phyloP scores from a whole-genome alignment of 352 stramenopile genomes.

The Phytophthora chlamydospora region DNA sequence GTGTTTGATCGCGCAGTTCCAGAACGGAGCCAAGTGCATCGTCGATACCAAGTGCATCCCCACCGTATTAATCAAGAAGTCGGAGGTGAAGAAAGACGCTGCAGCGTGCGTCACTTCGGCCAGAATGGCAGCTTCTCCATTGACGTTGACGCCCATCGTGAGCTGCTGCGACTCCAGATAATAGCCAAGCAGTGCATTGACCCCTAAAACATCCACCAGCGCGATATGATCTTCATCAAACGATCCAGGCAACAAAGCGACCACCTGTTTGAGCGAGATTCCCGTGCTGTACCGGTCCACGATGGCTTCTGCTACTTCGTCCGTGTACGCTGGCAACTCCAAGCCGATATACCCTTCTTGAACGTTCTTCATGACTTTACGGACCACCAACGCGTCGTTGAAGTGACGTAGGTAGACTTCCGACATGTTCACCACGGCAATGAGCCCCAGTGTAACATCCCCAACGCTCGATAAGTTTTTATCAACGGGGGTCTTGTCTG shows the following conservation, averaged over 20 bases:
- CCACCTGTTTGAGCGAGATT: conserved; percentile 29
- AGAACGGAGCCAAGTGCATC: conserved; percentile 48
- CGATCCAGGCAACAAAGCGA: conserved; percentile 30
- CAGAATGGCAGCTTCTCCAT: conserved; percentile 43
- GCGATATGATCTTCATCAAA: conserved; percentile 33
- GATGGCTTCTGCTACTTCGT: conserved; percentile 31
- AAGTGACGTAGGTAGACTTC: conserved; percentile 47
- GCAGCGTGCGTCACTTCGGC: conserved; percentile 45
- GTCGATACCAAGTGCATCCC: conserved; percentile 43
- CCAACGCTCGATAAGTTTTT: conserved; percentile 37
- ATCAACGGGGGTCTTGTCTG: conserved; percentile 8
- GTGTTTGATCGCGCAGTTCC: conserved; percentile 49
- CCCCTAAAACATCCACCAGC: conserved; percentile 38
- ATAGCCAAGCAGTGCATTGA: conserved; percentile 24
- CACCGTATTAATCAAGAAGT: conserved; percentile 40
- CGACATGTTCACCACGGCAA: conserved; percentile 36
- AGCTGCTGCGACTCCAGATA: conserved; percentile 41
- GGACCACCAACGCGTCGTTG: conserved; percentile 32
- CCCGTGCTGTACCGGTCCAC: conserved; percentile 33
- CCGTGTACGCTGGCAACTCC: conserved; percentile 27
- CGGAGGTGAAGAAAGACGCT: conserved; percentile 34
- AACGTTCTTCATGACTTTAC: conserved; percentile 50
- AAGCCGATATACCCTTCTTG: conserved; percentile 37
- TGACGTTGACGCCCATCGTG: conserved; percentile 45
- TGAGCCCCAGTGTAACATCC: conserved; percentile 27